These are phyloP conservation scores for Aspergillus transmontanensis DNA, from an alignment of 2,329 filamentous ascomycete genomes.

Conservation along the genomic window DNA sequence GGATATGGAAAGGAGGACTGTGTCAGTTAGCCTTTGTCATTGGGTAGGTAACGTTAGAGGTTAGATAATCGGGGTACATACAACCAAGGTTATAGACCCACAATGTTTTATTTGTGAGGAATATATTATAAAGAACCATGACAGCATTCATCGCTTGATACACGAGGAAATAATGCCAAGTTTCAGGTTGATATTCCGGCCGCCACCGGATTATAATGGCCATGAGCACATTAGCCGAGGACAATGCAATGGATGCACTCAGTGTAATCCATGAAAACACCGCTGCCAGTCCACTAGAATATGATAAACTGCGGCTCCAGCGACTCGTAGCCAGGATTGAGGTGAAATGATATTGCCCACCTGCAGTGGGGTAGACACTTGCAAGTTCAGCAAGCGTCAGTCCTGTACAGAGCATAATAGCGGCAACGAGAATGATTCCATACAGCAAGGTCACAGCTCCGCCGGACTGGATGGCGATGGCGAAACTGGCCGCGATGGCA, in stretches of 20 bases:
- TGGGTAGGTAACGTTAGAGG: neutral
- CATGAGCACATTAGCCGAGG: slow-evolving; percentile 23
- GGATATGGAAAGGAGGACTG: slow-evolving; percentile 23
- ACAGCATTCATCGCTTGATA: slow-evolving; percentile 23
- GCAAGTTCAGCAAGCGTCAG: slow-evolving; percentile 32
- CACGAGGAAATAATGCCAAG: slow-evolving; percentile 27
- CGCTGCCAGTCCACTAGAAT: slow-evolving; percentile 24
- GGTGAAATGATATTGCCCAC: slow-evolving; percentile 34
- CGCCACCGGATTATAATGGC: slow-evolving; percentile 26
- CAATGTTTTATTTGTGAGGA: slow-evolving; percentile 24
- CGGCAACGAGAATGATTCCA: slow-evolving; percentile 24
- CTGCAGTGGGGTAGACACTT: slow-evolving; percentile 32
- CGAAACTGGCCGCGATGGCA: slow-evolving; percentile 28
- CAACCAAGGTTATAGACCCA: slow-evolving; percentile 27
- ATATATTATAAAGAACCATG: slow-evolving; percentile 22
- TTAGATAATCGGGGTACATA: slow-evolving; percentile 5
- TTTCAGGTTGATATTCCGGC: slow-evolving; percentile 20
- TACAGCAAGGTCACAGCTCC: slow-evolving; percentile 25
- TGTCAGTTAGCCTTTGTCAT: neutral
- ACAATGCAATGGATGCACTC: slow-evolving; percentile 22
- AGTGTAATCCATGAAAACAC: slow-evolving; percentile 27
- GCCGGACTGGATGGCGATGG: slow-evolving; percentile 27
- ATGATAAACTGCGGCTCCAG: slow-evolving; percentile 27
- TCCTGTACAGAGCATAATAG: slow-evolving; percentile 24
- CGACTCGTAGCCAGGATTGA: slow-evolving; percentile 28